A percentile compares a stretch with the other conserved stretches of the same genome.
These are phyloP conservation scores for Fusarium succisae DNA, from an alignment of 2,329 filamentous ascomycete genomes.

Conservation along the genomic window DNA sequence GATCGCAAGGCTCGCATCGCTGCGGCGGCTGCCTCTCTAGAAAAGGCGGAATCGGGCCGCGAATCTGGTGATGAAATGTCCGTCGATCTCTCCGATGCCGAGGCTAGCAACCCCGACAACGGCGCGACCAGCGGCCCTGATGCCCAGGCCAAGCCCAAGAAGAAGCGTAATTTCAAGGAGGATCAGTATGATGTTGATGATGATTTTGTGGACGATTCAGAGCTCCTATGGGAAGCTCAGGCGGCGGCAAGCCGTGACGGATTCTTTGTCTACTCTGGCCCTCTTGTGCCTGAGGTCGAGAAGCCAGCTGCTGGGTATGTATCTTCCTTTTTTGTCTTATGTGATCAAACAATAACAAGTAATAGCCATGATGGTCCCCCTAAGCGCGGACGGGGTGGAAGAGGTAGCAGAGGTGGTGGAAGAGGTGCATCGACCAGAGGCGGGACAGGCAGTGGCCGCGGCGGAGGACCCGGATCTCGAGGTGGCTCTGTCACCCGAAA, in stretches of 20 bases:
- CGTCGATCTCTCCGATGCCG: conserved; percentile 76
- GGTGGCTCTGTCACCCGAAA: conserved; percentile 80
- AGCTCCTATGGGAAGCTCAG: conserved; percentile 94
- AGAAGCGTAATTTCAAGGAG: conserved; percentile 82
- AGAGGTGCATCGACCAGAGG: conserved; percentile 71
- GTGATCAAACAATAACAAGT: conserved; percentile 47
- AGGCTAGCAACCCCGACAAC: conserved; percentile 91
- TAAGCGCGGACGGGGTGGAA: conserved; percentile 70
- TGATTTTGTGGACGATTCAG: conserved; percentile 91
- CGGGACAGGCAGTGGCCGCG: conserved; percentile 55
- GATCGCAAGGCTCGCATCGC: conserved; percentile 89
- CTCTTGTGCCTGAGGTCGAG: conserved; percentile 86
- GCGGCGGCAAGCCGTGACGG: conserved; percentile 94
- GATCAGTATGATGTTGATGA: conserved; percentile 87
- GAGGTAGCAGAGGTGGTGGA: conserved; percentile 62
- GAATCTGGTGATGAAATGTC: conserved; percentile 86
- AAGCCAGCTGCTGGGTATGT: conserved; percentile 69
- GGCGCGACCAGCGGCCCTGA: conserved; percentile 70
- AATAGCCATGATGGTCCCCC: conserved; percentile 76
- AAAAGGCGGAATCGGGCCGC: conserved; percentile 74
- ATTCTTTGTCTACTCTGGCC: conserved; percentile 97
- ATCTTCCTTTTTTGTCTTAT: not conserved
- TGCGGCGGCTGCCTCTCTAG: conserved; percentile 85
- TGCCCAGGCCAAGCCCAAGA: conserved; percentile 72
- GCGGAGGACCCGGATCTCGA: conserved; percentile 73